These are phyloP conservation scores for Discostella pseudostelligera DNA, from an alignment of 108 stramenopile species.

Conservation along the genomic window DNA sequence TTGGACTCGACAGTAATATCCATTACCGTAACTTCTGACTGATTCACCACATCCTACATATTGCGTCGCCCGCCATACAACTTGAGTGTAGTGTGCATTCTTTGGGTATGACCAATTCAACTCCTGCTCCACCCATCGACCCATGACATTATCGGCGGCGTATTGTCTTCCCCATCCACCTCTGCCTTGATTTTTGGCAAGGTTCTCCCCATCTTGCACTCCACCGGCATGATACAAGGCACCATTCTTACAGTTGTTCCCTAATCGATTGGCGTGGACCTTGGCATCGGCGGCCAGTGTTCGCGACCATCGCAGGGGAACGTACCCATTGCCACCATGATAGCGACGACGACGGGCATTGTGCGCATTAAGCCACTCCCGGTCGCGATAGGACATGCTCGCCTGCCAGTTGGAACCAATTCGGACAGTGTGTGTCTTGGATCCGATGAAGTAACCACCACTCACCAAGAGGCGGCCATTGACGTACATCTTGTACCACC, in stretches of 20 bases:
- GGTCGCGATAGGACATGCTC: slow-evolving; percentile 18
- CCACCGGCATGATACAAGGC: slow-evolving; percentile 12
- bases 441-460: slow-evolving; percentile 23
- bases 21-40: background rate
- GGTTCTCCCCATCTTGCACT: slow-evolving; percentile 26
- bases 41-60: slow-evolving; percentile 42
- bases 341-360: slow-evolving; percentile 18
- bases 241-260: background rate
- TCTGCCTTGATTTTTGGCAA: slow-evolving; percentile 26
- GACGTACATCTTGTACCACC: slow-evolving; percentile 16
- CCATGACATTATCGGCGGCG: slow-evolving; percentile 19
- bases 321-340: slow-evolving; percentile 11
- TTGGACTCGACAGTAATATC: slow-evolving; percentile 21
- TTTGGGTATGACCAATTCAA: slow-evolving; percentile 7
- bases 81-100: slow-evolving; percentile 41
- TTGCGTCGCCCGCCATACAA: slow-evolving; percentile 34
- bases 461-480: slow-evolving; percentile 20
- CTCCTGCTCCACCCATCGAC: slow-evolving; percentile 34
- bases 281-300: slow-evolving; percentile 17
- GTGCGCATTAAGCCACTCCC: slow-evolving; percentile 35
- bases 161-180: slow-evolving; percentile 21
- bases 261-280: slow-evolving; percentile 3
- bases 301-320: slow-evolving; percentile 21
- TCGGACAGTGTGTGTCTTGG: slow-evolving; percentile 21
- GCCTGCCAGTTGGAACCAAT: slow-evolving; percentile 21